Evolutionary conservation across 768 basidiomycete genomes (phyloP).

Genomic region (Russula compacta): DNA sequence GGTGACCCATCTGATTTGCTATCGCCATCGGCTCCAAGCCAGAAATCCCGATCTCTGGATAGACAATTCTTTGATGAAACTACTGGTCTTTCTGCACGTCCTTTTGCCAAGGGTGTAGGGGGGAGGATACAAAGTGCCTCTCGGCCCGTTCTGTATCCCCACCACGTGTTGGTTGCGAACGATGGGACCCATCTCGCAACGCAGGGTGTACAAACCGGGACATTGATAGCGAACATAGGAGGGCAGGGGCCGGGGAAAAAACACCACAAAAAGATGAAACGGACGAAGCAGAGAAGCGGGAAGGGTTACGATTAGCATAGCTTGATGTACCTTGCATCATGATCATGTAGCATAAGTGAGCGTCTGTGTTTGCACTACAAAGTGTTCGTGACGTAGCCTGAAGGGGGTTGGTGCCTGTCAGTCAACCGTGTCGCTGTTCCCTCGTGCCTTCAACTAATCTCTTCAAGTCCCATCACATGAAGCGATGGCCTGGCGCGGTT

Average conservation of each 20-base stretch:
- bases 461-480: not conserved
- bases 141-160: constrained; percentile 63
- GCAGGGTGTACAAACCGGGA: constrained; percentile 34
- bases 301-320: constrained; percentile 72
- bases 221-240: constrained; percentile 33
- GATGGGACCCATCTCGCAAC: constrained; percentile 61
- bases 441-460: too few species aligned
- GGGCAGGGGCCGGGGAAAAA: constrained; percentile 52
- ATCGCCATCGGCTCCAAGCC: constrained; percentile 24
- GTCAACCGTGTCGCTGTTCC: too few species aligned
- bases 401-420: too few species aligned
- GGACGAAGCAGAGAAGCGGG: constrained; percentile 85
- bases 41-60: constrained; percentile 66
- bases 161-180: constrained; percentile 71
- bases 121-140: constrained; percentile 52
- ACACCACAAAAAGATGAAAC: constrained; percentile 73
- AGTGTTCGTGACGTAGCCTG: too few species aligned
- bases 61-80: constrained; percentile 69
- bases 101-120: constrained; percentile 55
- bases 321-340: not conserved
- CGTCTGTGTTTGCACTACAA: too few species aligned
- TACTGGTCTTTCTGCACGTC: constrained; percentile 41
- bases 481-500: not conserved
- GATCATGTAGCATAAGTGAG: too few species aligned
- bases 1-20: constrained; percentile 9